phyloP scores from a whole-genome alignment of 2,329 filamentous ascomycete genomes.

The Penicillium sp. region DNA sequence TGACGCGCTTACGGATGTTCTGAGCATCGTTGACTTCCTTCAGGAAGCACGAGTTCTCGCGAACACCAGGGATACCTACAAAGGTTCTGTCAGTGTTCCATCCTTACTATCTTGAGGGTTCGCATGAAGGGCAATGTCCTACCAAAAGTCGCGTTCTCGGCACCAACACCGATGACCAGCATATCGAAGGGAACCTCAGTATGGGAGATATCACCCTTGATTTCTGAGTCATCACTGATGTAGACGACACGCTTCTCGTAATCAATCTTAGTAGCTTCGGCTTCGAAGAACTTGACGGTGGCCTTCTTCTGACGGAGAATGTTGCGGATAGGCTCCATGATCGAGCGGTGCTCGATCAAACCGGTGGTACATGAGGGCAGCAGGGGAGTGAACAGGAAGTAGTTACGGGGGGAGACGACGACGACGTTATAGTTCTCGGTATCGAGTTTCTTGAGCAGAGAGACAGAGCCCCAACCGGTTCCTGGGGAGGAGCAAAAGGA shows the following conservation, averaged over 20 bases:
- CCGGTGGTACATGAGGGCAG: slow-evolving; percentile 97
- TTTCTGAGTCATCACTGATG: slow-evolving; percentile 89
- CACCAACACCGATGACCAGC: slow-evolving; percentile 95
- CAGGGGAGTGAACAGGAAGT: slow-evolving; percentile 98
- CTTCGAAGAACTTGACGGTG: slow-evolving; percentile 95
- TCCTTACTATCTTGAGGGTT: neutral
- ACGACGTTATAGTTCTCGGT: slow-evolving; percentile 99
- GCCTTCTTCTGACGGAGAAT: slow-evolving; percentile 95
- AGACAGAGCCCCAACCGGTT: slow-evolving; percentile 95
- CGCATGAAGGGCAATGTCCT: slow-evolving; percentile 29
- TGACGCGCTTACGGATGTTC: slow-evolving; percentile 95
- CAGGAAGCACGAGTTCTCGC: slow-evolving; percentile 94
- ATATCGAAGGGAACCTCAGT: slow-evolving; percentile 97
- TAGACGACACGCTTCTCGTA: slow-evolving; percentile 85
- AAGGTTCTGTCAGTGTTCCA: slow-evolving; percentile 14
- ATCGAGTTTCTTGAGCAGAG: slow-evolving; percentile 96
- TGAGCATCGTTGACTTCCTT: slow-evolving; percentile 98
- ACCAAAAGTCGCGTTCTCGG: slow-evolving; percentile 98
- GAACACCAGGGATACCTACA: slow-evolving; percentile 82
- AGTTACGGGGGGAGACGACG: slow-evolving; percentile 97
- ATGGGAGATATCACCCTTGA: slow-evolving; percentile 79
- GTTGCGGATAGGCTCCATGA: slow-evolving; percentile 98
- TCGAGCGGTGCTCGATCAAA: slow-evolving; percentile 97
- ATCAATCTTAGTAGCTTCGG: slow-evolving; percentile 89
- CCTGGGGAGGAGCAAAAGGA: slow-evolving; percentile 59